Base-by-base conservation (phyloP, 345 rosid genomes). In the Linum lewisii region DNA sequence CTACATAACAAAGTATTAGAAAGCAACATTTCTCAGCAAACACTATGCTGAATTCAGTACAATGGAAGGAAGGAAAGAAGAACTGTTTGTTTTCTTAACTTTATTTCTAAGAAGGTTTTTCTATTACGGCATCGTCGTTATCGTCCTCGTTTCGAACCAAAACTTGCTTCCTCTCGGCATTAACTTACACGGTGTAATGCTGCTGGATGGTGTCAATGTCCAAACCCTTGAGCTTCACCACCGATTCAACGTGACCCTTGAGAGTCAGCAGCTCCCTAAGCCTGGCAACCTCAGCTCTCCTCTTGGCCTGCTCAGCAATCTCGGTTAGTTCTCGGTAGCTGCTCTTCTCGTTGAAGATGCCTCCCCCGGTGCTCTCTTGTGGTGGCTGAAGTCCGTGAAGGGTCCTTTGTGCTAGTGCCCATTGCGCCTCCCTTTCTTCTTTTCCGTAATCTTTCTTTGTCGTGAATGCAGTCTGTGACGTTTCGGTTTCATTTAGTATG, bases 401-500 rank as follows among this genome's bases (percentile, higher is more conserved):
- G 45, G 95, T 87, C 70, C 97, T 82, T 59, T 87, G 97, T 8
- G 85, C 85, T 24, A 64, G 78, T 34, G 93, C 97, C 97, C 97
- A 90, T 56, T 90, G 97, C 57, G 95, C 97, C 59, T 90, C 97
- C 53, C 95, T 82, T 63, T 84, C 97, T 63, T 82, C 95, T 47
- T 77, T 84, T 20, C 95, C 97, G 34, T 80, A 87, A 54, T 90
- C 90, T 79, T 84, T 84, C 81, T 87, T 90, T 64, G 88, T 84
- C 10, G 93, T 90, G 75, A 90, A 90, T 13, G 93, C 92, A 25
- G 95, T 87, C 97, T 89, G 75, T 53, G 15, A 7, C 13, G 16
- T 16, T 16, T n/a, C n/a, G n/a, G 13, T 42, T 29, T 29, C 34
- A 29, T 29, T 29, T 29, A 32, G 22, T 32, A 15, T 34, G n/a